Evolutionary conservation across 371 early-diverging fungal species (phyloP).

Genomic region (Haplosporangium sp.): DNA sequence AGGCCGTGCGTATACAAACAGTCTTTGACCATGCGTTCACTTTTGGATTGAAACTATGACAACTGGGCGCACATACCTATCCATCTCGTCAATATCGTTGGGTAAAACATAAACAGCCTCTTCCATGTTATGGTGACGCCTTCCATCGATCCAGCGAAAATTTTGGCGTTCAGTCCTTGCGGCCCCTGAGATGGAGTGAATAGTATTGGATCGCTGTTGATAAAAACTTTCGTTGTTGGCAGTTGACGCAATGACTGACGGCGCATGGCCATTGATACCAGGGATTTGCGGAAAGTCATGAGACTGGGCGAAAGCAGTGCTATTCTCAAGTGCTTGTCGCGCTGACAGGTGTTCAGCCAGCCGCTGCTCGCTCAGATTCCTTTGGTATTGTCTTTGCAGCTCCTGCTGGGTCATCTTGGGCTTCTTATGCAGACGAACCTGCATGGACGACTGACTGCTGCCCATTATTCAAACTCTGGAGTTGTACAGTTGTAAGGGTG

Average conservation of each 20-base stretch:
- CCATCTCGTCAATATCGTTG: slow-evolving; percentile 61
- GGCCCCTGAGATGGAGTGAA: slow-evolving; percentile 20
- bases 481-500: not conserved
- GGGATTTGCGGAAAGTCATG: slow-evolving; percentile 44
- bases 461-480: slow-evolving; percentile 26
- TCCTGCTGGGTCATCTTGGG: slow-evolving; percentile 48
- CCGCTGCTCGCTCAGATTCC: slow-evolving; percentile 47
- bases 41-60: too few relatives aligned
- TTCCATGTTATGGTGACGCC: slow-evolving; percentile 60
- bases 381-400: slow-evolving; percentile 48
- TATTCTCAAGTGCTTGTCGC: slow-evolving; percentile 42
- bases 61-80: slow-evolving; percentile 28
- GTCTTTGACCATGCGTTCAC: not conserved
- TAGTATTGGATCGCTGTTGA: slow-evolving; percentile 31
- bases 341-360: slow-evolving; percentile 36
- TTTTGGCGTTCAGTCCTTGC: slow-evolving; percentile 24
- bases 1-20: not conserved
- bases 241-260: slow-evolving; percentile 46
- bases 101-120: slow-evolving; percentile 63
- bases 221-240: slow-evolving; percentile 55
- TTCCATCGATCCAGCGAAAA: slow-evolving; percentile 58
- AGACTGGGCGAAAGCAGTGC: slow-evolving; percentile 17
- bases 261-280: slow-evolving; percentile 40
- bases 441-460: slow-evolving; percentile 37
- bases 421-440: slow-evolving; percentile 40